Conservation (phyloP, 1,284 basidiomycete species). For the Moesziomyces parantarcticus region DNA sequence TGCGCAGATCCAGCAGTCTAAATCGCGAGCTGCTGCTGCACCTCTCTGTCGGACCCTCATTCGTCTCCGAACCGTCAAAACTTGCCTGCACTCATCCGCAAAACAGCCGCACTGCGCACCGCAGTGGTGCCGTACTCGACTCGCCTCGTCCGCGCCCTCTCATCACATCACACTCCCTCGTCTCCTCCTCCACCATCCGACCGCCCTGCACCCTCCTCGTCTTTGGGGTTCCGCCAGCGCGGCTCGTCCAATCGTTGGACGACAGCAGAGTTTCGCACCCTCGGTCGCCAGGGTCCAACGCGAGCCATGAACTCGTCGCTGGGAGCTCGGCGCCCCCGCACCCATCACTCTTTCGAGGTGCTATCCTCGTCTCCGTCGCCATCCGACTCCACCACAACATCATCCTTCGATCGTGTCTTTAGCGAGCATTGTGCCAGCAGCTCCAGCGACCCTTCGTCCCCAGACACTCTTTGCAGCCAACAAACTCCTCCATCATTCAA, state of each 20-base stretch:
- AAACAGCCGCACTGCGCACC: too few species aligned
- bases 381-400: constrained; percentile 3
- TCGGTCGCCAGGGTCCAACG: constrained; percentile 8
- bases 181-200: constrained; percentile 10
- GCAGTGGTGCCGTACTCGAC: neutral
- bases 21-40: constrained; percentile 10
- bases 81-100: neutral
- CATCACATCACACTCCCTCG: neutral
- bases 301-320: constrained; percentile 16
- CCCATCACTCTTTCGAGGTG: constrained; percentile 4
- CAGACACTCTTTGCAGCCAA: neutral
- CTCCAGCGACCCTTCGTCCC: constrained; percentile 5
- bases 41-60: constrained; percentile 30
- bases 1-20: neutral
- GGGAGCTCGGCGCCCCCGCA: constrained; percentile 8
- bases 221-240: constrained; percentile 2
- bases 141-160: neutral
- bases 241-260: constrained; percentile 4
- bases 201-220: neutral
- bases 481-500: neutral
- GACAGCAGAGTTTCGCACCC: constrained; percentile 2
- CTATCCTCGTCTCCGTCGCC: constrained; percentile 14
- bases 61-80: constrained; percentile 24
- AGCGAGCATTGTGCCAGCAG: constrained; percentile 11
- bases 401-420: constrained; percentile 18